Base-by-base conservation (phyloP, 192 early-diverging fungal species). In the Pilobolus umbonatus region DNA sequence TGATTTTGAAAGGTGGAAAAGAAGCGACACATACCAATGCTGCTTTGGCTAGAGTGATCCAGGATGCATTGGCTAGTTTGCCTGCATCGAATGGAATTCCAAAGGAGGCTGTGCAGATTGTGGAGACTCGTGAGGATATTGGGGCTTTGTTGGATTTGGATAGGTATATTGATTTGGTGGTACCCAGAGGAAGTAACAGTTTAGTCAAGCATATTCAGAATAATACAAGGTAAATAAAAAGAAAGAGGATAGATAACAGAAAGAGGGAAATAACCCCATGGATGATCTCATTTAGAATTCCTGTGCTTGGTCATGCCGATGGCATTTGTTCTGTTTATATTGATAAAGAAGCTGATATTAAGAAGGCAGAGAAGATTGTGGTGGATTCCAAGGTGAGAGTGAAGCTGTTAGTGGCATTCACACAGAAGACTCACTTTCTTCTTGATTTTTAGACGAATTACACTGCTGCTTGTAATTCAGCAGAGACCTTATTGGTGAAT, bases 271-370 rank as follows among this genome's bases (percentile, higher is more conserved):
- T 19, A 36, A 15, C 24, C 3, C 11, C 10, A 14, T 14, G 5
- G 28, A 29, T n/a, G n/a, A n/a, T n/a, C n/a, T 28, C 36, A 7
- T 44, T 14, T 67, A 89, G 96, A 49, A 99, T 99, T 59, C 97
- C 97, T 25, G 97, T 99, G n/a, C 80, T 99, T 26, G 97, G 97
- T 42, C 97, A 99, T 64, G 97, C 97, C 29, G 97, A 99, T 74
- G 97, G 97, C 21, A 69, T 99, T 42, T 99, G 97, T 79, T 86
- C 92, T 6, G 83, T 90, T 5, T 99, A 83, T 69, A 65, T 99
- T 28, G 95, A 97, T 71, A 82, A 84, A 51, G 73, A 79, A 14
- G 88, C 92, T 25, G 89, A 96, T 62, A 58, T 83, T n/a, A 65
- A 68, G 4, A 92, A 90, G 65, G 91, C 93, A 10, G 65, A 83